Conservation (phyloP, 805 yeast genomes). For the Nakazawaea siamensis region DNA sequence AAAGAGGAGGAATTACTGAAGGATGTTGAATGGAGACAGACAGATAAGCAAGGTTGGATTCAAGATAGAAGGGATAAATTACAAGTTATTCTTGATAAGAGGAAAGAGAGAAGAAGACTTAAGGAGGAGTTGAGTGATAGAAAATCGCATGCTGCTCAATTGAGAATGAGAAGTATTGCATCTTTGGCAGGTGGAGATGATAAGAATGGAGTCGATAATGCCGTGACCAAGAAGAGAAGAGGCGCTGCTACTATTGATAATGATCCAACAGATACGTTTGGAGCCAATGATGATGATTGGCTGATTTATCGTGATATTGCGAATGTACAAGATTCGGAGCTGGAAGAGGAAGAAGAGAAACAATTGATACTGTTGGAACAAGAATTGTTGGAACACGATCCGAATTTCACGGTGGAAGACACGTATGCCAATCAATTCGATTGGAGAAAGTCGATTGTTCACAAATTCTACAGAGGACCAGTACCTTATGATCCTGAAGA, state of each 20-base stretch:
- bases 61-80: slow-evolving; percentile 57
- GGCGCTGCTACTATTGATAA: slow-evolving; percentile 64
- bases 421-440: slow-evolving; percentile 75
- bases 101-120: slow-evolving; percentile 62
- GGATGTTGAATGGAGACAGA: slow-evolving; percentile 72
- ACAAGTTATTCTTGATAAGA: slow-evolving; percentile 44
- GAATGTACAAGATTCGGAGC: slow-evolving; percentile 68
- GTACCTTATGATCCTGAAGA: slow-evolving; percentile 76
- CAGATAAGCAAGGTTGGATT: slow-evolving; percentile 76
- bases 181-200: slow-evolving; percentile 70
- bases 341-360: slow-evolving; percentile 65
- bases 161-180: slow-evolving; percentile 86
- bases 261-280: slow-evolving; percentile 90
- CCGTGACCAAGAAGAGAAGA: slow-evolving; percentile 34
- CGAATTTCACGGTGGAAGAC: slow-evolving; percentile 78
- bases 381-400: slow-evolving; percentile 73
- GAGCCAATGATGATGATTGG: slow-evolving; percentile 96
- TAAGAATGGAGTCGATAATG: slow-evolving; percentile 14
- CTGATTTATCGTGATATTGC: slow-evolving; percentile 79
- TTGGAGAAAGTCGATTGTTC: slow-evolving; percentile 75
- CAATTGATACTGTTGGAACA: slow-evolving; percentile 58
- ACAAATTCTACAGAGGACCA: slow-evolving; percentile 86
- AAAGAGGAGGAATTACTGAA: slow-evolving; percentile 51
- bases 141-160: slow-evolving; percentile 86
- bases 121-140: slow-evolving; percentile 77